A percentile compares a stretch with the other conserved stretches of the same genome.
These are phyloP conservation scores for Cupressus sempervirens DNA, from an alignment of 75 land plant species.

Conservation along the genomic window DNA sequence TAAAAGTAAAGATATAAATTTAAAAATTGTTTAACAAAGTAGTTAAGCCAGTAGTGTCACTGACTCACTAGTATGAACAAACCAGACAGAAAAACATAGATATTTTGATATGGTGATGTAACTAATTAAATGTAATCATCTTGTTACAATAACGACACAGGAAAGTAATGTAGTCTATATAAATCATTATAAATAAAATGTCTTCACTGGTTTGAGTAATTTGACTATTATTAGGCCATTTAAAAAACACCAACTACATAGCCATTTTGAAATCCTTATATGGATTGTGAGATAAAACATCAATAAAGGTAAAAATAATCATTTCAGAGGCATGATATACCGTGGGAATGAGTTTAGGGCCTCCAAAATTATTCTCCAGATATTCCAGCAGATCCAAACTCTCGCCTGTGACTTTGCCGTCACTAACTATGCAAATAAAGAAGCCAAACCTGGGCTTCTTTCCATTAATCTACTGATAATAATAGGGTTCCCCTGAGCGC, in stretches of 20 bases:
- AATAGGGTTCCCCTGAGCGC: not conserved
- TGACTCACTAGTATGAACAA: not conserved
- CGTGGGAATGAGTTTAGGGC: slow-evolving; percentile 27
- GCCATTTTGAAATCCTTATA: not conserved
- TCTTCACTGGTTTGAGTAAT: not conserved
- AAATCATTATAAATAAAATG: not conserved
- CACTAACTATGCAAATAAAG: no score
- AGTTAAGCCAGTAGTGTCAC: not conserved
- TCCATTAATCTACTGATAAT: not conserved
- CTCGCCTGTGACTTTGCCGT: slow-evolving; percentile 43
- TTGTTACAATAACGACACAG: no score
- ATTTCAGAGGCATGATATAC: slow-evolving; percentile 15
- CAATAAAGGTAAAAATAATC: not conserved
- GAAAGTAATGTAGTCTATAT: not conserved
- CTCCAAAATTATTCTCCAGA: slow-evolving; percentile 31
- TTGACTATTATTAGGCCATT: not conserved
- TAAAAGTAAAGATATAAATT: not conserved
- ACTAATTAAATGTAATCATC: no score
- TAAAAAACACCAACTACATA: not conserved
- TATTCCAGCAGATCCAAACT: slow-evolving; percentile 37
- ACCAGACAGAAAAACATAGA: not conserved
- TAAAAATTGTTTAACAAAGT: not conserved
- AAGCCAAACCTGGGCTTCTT: not conserved
- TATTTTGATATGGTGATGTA: not conserved
- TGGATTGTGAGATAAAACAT: not conserved